These are phyloP conservation scores for Entomortierella beljakovae DNA, from an alignment of 192 early-diverging fungal genomes.

Conservation along the genomic window DNA sequence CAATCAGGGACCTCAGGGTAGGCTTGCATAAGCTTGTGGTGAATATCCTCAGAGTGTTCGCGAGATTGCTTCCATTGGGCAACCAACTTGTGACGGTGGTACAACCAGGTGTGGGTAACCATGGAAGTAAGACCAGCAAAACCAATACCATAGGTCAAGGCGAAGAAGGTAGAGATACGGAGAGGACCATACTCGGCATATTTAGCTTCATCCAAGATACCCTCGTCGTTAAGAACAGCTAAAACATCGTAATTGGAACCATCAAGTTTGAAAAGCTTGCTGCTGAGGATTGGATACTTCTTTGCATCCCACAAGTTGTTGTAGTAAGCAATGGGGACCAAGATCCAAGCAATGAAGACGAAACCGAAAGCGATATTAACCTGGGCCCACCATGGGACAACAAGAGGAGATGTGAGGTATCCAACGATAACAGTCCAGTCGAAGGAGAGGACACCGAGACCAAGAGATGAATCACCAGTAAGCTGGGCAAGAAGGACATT, in stretches of 20 bases:
- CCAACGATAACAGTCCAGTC: slow-evolving; percentile 55
- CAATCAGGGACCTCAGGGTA: slow-evolving; percentile 66
- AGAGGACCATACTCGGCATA: slow-evolving; percentile 56
- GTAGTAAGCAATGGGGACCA: slow-evolving; percentile 52
- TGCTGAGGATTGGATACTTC: slow-evolving; percentile 50
- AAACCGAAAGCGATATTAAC: slow-evolving; percentile 57
- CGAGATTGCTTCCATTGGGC: slow-evolving; percentile 43
- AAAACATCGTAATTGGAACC: slow-evolving; percentile 31
- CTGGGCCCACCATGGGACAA: slow-evolving; percentile 53
- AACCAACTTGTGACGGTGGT: slow-evolving; percentile 67
- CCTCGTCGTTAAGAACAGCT: slow-evolving; percentile 41
- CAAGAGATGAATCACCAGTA: slow-evolving; percentile 49
- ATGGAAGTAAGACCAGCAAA: slow-evolving; percentile 66
- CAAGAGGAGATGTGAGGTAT: slow-evolving; percentile 46
- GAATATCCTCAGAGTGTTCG: slow-evolving; percentile 59
- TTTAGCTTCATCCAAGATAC: slow-evolving; percentile 47
- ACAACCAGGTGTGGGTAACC: slow-evolving; percentile 67
- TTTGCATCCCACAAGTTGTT: slow-evolving; percentile 54
- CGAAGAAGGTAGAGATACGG: slow-evolving; percentile 54
- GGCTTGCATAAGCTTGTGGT: slow-evolving; percentile 73
- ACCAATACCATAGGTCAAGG: no score
- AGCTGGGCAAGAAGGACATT: slow-evolving; percentile 54
- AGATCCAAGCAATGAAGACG: slow-evolving; percentile 50
- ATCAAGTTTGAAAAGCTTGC: slow-evolving; percentile 1
- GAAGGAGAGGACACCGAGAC: slow-evolving; percentile 47